Conservation (phyloP, 192 early-diverging fungal genomes). For the Helicostylum pulchrum region DNA sequence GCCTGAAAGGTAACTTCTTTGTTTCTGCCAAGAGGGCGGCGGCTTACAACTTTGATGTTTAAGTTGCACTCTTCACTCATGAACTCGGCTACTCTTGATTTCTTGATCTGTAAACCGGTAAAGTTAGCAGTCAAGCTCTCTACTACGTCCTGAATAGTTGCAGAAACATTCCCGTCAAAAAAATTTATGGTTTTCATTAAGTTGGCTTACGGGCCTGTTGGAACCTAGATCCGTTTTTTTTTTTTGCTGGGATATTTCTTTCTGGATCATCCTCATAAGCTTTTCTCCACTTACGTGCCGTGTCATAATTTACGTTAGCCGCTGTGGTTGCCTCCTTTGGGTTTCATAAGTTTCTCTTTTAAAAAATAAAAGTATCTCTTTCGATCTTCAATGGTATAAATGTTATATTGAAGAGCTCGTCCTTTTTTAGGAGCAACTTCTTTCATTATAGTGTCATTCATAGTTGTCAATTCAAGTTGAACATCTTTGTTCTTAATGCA, state of each 20-base stretch:
- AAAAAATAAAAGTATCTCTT: not conserved
- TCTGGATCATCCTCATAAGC: constrained; percentile 1
- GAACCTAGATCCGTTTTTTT: not conserved
- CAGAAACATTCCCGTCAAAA: not conserved
- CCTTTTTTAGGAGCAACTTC: not conserved
- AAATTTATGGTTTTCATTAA: not conserved
- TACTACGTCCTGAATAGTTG: constrained; percentile 2
- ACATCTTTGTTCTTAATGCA: constrained; percentile 10
- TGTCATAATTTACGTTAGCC: not conserved
- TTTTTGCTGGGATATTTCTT: not conserved
- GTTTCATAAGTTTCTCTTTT: not conserved
- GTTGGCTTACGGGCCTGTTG: not conserved
- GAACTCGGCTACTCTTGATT: not conserved
- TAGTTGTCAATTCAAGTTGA: not conserved
- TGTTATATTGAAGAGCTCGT: not conserved
- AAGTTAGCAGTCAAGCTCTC: not conserved
- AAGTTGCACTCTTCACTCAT: no score
- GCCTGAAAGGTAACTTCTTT: no score
- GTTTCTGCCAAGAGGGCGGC: no score
- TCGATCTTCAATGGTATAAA: not conserved
- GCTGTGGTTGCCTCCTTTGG: not conserved
- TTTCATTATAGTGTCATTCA: not conserved
- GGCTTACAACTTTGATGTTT: no score
- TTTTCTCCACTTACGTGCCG: not conserved
- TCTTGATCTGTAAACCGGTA: constrained; percentile 1